phyloP scores from a whole-genome alignment of 495 filamentous ascomycete genomes.

The Penicillium taxi region DNA sequence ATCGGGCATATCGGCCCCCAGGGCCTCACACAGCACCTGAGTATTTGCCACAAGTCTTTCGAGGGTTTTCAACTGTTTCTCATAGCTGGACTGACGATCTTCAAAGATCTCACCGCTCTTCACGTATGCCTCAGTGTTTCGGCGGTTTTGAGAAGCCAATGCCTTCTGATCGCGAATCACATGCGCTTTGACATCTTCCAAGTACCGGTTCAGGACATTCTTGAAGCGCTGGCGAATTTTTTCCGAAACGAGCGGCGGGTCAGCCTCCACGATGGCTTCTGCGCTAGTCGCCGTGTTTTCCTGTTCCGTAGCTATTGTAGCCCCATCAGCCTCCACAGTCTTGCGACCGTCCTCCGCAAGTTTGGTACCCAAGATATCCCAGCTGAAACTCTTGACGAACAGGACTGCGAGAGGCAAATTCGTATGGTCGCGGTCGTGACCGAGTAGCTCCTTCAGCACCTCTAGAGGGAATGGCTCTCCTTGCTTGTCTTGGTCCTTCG shows the following conservation, averaged over 20 bases:
- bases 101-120: conserved; percentile 99
- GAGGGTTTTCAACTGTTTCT: conserved; percentile 83
- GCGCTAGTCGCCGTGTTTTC: conserved; percentile 38
- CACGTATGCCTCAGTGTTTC: conserved; percentile 96
- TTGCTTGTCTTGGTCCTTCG: conserved; percentile 36
- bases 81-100: conserved; percentile 90
- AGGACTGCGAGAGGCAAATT: conserved; percentile 87
- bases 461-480: conserved; percentile 89
- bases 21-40: conserved; percentile 77
- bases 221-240: conserved; percentile 81
- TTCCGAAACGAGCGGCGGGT: conserved; percentile 62
- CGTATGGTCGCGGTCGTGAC: conserved; percentile 83
- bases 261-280: conserved; percentile 33
- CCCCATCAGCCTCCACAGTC: conserved; percentile 77
- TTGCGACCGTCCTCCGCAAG: conserved; percentile 65
- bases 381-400: conserved; percentile 93
- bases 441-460: conserved; percentile 90
- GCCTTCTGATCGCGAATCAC: conserved; percentile 84
- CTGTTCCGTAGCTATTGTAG: conserved; percentile 48
- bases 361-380: conserved; percentile 85
- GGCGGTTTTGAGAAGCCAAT: conserved; percentile 71
- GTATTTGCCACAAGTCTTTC: conserved; percentile 88
- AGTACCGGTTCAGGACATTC: conserved; percentile 81
- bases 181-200: conserved; percentile 88
- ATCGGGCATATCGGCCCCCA: conserved; percentile 93